phyloP scores from a whole-genome alignment of 164 flowering plant genomes.

The Chimonanthus salicifolius region DNA sequence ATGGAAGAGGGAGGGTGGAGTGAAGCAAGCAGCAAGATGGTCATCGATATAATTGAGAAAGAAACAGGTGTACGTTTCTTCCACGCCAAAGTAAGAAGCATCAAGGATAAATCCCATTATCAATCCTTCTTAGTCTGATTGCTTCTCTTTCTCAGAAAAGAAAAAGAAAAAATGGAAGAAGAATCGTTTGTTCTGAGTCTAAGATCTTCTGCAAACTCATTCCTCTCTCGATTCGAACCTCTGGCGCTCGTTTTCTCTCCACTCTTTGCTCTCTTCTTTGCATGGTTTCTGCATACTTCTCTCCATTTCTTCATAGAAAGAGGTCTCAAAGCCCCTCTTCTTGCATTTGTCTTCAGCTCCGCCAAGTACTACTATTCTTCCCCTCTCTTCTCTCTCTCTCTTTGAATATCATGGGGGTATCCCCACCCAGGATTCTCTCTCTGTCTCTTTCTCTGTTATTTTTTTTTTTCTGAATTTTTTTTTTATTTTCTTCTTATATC shows the following conservation, averaged over 20 bases:
- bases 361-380: slow-evolving; percentile 43
- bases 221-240: slow-evolving; percentile 69
- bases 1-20: too few relatives aligned
- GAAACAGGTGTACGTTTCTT: too few relatives aligned
- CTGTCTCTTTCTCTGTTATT: not conserved
- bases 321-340: slow-evolving; percentile 48
- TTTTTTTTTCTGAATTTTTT: too few relatives aligned
- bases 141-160: too few relatives aligned
- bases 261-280: slow-evolving; percentile 44
- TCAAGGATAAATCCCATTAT: too few relatives aligned
- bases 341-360: slow-evolving; percentile 39
- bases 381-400: not conserved
- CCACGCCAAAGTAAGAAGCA: too few relatives aligned
- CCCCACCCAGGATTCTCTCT: too few relatives aligned
- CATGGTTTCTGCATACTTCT: slow-evolving; percentile 42
- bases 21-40: too few relatives aligned
- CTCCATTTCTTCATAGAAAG: slow-evolving; percentile 39
- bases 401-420: not conserved
- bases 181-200: slow-evolving; percentile 3
- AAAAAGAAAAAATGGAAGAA: slow-evolving; percentile 17
- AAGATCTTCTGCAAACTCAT: slow-evolving; percentile 59
- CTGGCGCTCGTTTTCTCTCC: slow-evolving; percentile 53
- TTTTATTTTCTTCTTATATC: not conserved
- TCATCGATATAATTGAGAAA: too few relatives aligned
- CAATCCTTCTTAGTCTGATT: too few relatives aligned